Percentiles rank a stretch among this genome's conserved stretches.
These are phyloP conservation scores for Hemileia vastatrix DNA, from an alignment of 1,284 basidiomycete genomes.

Conservation along the genomic window DNA sequence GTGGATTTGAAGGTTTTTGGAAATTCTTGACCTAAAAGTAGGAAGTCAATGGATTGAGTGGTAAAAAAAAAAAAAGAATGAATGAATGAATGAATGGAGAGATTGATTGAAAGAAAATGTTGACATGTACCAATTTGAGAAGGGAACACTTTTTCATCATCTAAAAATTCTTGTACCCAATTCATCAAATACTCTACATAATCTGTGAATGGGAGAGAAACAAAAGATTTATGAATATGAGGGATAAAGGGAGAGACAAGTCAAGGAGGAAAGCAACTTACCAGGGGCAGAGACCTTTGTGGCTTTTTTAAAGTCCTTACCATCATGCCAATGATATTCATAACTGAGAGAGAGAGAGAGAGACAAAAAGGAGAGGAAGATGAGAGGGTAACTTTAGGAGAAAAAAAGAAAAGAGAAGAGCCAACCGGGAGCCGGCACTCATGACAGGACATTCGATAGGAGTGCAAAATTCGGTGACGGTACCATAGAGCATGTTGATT, in stretches of 20 bases:
- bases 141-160: slow-evolving; percentile 87
- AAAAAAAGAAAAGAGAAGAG: neutral
- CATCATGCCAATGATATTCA: slow-evolving; percentile 98
- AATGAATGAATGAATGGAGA: too few species aligned
- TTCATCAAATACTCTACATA: slow-evolving; percentile 99
- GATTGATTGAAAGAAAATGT: slow-evolving; percentile 4
- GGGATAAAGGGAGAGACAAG: neutral
- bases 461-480: slow-evolving; percentile 92
- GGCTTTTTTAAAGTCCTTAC: slow-evolving; percentile 69
- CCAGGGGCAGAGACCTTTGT: slow-evolving; percentile 77
- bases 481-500: slow-evolving; percentile 90
- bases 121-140: slow-evolving; percentile 69
- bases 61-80: too few species aligned
- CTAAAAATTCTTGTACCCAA: slow-evolving; percentile 87
- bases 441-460: slow-evolving; percentile 89
- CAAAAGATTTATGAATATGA: neutral
- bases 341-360: neutral
- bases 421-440: slow-evolving; percentile 88
- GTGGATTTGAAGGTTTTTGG: slow-evolving; percentile 82
- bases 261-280: neutral
- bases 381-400: neutral
- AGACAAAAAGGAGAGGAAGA: neutral
- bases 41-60: slow-evolving; percentile 83
- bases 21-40: slow-evolving; percentile 52
- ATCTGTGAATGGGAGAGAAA: slow-evolving; percentile 47